Percentiles rank a stretch among this genome's conserved stretches.
These are phyloP conservation scores for Drechslerella dactyloides DNA, from an alignment of 2,329 filamentous ascomycete genomes.

Conservation along the genomic window DNA sequence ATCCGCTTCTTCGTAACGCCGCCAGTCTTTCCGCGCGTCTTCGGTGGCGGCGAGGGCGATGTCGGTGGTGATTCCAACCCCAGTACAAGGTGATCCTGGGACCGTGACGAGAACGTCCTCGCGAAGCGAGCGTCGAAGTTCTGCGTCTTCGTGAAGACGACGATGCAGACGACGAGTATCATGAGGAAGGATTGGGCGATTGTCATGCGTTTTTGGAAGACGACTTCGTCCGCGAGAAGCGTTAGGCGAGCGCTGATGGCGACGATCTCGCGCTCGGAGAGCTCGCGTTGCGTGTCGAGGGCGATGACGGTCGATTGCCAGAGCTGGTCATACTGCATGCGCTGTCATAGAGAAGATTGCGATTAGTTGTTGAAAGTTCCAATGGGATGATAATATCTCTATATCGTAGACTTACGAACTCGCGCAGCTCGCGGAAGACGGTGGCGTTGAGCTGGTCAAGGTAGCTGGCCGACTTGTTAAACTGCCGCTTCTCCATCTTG, in stretches of 20 bases:
- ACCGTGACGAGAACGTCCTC: conserved; percentile 50
- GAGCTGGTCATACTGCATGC: conserved; percentile 89
- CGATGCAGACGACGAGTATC: conserved; percentile 82
- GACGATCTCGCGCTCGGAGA: conserved; percentile 80
- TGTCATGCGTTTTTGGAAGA: conserved; percentile 86
- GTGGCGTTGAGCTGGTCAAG: conserved; percentile 85
- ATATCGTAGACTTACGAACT: conserved; percentile 61
- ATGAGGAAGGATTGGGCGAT: conserved; percentile 89
- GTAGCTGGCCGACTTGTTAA: conserved; percentile 81
- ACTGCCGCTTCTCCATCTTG: conserved; percentile 84
- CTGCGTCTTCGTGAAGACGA: conserved; percentile 69
- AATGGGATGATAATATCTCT: too few species aligned
- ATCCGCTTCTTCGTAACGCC: conserved; percentile 15
- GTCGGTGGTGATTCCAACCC: conserved; percentile 50
- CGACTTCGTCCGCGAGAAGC: conserved; percentile 89
- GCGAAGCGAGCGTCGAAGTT: conserved; percentile 51
- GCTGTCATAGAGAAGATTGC: conserved; percentile 56
- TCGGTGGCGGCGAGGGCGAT: conserved; percentile 37
- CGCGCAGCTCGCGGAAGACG: conserved; percentile 78
- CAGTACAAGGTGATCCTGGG: conserved; percentile 24
- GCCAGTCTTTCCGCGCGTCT: conserved; percentile 15
- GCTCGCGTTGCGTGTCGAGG: conserved; percentile 84
- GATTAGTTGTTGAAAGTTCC: conserved; percentile 12
- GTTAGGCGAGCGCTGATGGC: conserved; percentile 81
- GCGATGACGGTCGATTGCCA: conserved; percentile 96